Evolutionary conservation across 2,329 filamentous ascomycete species (phyloP).

Genomic region (Chaetomium sp.): DNA sequence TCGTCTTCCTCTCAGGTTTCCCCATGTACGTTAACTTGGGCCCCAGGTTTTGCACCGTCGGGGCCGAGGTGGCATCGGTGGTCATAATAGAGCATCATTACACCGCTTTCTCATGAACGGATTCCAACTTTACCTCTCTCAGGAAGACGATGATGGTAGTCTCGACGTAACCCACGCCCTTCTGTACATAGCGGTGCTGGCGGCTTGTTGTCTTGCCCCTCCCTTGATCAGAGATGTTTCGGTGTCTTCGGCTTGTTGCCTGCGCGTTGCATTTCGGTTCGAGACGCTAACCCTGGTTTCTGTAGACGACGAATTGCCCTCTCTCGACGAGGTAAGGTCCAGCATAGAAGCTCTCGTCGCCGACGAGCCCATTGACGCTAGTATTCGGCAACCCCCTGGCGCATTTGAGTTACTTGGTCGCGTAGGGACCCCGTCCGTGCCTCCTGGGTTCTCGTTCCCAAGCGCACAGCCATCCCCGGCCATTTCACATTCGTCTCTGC

Average conservation of each 20-base stretch:
- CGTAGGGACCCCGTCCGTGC: slow-evolving; percentile 44
- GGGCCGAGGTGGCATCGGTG: slow-evolving; percentile 42
- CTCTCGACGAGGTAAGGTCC: slow-evolving; percentile 61
- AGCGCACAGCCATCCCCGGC: slow-evolving; percentile 44
- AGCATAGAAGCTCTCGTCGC: slow-evolving; percentile 71
- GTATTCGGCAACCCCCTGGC: slow-evolving; percentile 39
- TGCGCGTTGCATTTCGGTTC: slow-evolving; percentile 1
- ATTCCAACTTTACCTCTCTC: slow-evolving; percentile 44
- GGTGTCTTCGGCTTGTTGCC: not conserved
- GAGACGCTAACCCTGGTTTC: slow-evolving; percentile 47
- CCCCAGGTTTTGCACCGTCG: slow-evolving; percentile 40
- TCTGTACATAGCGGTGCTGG: slow-evolving; percentile 49
- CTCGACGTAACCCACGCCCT: slow-evolving; percentile 52
- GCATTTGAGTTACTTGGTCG: slow-evolving; percentile 33
- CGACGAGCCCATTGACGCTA: slow-evolving; percentile 50
- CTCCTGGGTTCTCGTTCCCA: slow-evolving; percentile 50
- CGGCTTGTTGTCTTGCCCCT: slow-evolving; percentile 36
- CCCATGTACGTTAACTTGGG: slow-evolving; percentile 67
- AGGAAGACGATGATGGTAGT: slow-evolving; percentile 66
- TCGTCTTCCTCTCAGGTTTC: slow-evolving; percentile 63
- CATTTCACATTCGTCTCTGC: slow-evolving; percentile 32
- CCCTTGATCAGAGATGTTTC: slow-evolving; percentile 5
- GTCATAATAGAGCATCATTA: slow-evolving; percentile 55
- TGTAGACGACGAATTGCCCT: slow-evolving; percentile 64
- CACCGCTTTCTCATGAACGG: slow-evolving; percentile 43